Evolutionary conservation across 2,329 filamentous ascomycete species (phyloP).

Genomic region (Phaeosphaeria sp.): DNA sequence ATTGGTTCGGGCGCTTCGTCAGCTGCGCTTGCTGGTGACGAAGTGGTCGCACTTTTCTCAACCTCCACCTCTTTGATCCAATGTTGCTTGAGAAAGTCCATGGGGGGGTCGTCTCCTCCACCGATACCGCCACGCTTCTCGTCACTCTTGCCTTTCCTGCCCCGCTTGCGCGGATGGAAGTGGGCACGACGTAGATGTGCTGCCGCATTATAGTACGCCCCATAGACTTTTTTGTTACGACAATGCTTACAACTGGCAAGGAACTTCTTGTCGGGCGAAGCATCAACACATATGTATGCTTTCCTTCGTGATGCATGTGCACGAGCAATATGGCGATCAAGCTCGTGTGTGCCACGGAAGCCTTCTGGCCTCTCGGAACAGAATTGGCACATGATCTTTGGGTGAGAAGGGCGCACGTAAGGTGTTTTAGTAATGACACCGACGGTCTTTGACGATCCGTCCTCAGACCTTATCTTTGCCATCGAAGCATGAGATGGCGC

Average conservation of each 20-base stretch:
- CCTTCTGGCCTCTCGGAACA: constrained; percentile 78
- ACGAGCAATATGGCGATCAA: constrained; percentile 61
- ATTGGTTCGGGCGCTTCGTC: constrained; percentile 23
- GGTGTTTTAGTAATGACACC: constrained; percentile 59
- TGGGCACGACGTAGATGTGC: constrained; percentile 88
- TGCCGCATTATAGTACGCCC: constrained; percentile 92
- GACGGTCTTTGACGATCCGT: constrained; percentile 62
- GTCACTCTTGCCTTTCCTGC: constrained; percentile 62
- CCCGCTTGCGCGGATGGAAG: constrained; percentile 74
- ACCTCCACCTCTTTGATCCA: constrained; percentile 67
- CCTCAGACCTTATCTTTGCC: constrained; percentile 58
- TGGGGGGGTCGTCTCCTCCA: constrained; percentile 66
- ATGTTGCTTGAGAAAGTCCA: constrained; percentile 63
- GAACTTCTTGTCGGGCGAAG: constrained; percentile 65
- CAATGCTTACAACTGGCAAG: constrained; percentile 86
- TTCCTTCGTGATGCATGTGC: constrained; percentile 68
- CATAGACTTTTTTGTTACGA: constrained; percentile 76
- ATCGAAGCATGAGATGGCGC: constrained; percentile 54
- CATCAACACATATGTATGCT: constrained; percentile 69
- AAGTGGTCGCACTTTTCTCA: constrained; percentile 18
- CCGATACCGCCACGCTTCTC: constrained; percentile 67
- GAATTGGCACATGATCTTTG: constrained; percentile 72
- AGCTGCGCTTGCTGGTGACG: constrained; percentile 30
- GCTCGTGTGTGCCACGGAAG: constrained; percentile 86
- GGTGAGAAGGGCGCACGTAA: constrained; percentile 70